Conservation (phyloP, 108 stramenopile species). For the Mediolabrus comicus region DNA sequence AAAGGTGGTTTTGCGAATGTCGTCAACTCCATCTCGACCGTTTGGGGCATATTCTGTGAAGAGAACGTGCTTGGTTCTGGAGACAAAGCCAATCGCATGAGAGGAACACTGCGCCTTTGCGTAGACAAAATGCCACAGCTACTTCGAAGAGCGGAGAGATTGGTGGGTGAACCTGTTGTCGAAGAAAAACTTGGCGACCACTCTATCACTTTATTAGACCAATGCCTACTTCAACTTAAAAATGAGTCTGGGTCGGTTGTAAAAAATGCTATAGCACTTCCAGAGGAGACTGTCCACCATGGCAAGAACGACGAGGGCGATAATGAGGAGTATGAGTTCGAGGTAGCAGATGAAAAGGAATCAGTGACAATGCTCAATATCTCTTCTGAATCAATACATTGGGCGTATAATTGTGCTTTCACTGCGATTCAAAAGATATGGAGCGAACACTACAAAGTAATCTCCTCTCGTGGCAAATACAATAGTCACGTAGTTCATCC, state of each 20-base stretch:
- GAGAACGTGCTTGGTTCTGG: background rate
- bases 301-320: background rate
- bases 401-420: constrained; percentile 17
- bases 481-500: background rate
- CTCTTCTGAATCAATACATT: background rate
- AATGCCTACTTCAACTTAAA: constrained; percentile 1
- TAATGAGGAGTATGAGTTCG: background rate
- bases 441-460: constrained; percentile 23
- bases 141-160: constrained; percentile 15
- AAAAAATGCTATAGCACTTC: background rate
- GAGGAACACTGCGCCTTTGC: constrained; percentile 18
- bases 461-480: background rate
- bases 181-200: background rate
- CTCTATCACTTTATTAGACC: constrained; percentile 4
- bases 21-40: constrained; percentile 1
- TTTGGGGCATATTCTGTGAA: constrained; percentile 33
- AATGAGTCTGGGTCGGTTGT: background rate
- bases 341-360: background rate
- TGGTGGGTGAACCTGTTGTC: constrained; percentile 6
- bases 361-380: constrained; percentile 8
- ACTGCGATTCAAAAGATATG: constrained; percentile 15
- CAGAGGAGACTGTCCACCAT: background rate
- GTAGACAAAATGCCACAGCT: constrained; percentile 26
- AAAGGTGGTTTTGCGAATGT: constrained; percentile 8
- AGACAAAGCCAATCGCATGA: constrained; percentile 11